Evolutionary conservation across 1,284 basidiomycete species (phyloP).

Genomic region (Microbotryomycetes sp.): DNA sequence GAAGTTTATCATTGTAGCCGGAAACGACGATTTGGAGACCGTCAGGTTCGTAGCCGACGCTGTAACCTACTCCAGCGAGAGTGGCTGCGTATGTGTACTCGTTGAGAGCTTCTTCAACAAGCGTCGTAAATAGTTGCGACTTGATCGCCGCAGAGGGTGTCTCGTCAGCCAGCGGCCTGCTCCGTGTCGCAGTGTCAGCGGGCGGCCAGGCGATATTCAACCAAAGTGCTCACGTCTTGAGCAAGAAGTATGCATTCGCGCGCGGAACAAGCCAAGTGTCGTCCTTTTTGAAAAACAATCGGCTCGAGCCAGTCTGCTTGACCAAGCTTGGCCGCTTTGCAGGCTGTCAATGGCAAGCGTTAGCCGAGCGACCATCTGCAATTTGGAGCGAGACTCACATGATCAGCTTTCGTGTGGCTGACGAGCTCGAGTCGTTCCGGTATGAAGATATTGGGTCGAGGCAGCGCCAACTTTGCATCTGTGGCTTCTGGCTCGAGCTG

Average conservation of each 20-base stretch:
- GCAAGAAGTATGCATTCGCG: constrained; percentile 10
- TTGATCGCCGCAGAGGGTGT: constrained; percentile 43
- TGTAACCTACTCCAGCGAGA: constrained; percentile 77
- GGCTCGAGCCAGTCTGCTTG: constrained; percentile 58
- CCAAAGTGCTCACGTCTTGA: constrained; percentile 20
- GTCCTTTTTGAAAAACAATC: constrained; percentile 89
- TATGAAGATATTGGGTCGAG: constrained; percentile 77
- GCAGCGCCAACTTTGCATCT: constrained; percentile 64
- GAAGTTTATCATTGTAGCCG: constrained; percentile 92
- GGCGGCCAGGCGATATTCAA: neutral
- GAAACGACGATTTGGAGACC: constrained; percentile 53
- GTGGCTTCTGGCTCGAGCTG: too few relatives aligned
- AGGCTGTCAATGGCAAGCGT: constrained; percentile 48
- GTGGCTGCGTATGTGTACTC: constrained; percentile 90
- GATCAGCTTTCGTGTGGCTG: constrained; percentile 52
- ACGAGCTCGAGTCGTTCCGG: constrained; percentile 73
- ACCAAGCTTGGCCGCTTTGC: constrained; percentile 65
- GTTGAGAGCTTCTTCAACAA: constrained; percentile 79
- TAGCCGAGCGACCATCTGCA: neutral
- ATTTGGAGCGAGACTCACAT: constrained; percentile 46
- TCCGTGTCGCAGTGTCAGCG: neutral
- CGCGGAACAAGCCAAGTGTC: constrained; percentile 81
- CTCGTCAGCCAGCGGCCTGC: constrained; percentile 38
- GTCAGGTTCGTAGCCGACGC: constrained; percentile 61
- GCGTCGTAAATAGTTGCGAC: constrained; percentile 62